Percentiles rank a stretch among this genome's conserved stretches.
phyloP scores from a whole-genome alignment of 345 rosid genomes.

The Eucalyptus polyanthemos region DNA sequence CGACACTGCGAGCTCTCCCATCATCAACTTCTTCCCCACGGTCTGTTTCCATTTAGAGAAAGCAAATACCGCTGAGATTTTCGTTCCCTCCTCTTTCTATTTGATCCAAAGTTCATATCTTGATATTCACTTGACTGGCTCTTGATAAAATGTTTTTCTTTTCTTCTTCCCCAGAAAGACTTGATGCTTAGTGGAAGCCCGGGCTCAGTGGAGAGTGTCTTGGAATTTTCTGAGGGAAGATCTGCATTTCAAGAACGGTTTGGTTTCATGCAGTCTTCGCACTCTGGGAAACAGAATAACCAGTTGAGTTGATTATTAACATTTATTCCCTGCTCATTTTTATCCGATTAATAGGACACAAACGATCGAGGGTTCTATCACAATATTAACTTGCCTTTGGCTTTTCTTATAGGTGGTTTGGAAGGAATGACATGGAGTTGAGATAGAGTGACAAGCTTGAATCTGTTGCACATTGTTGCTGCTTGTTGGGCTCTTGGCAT shows the following conservation, averaged over 20 bases:
- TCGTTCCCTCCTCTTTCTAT: not conserved
- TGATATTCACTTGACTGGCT: not conserved
- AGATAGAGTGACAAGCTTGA: not conserved
- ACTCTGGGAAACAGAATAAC: constrained; percentile 29
- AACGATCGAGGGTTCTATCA: not conserved
- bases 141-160: not conserved
- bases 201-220: not conserved
- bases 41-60: constrained; percentile 6
- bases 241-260: constrained; percentile 28
- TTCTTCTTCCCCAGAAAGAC: not conserved
- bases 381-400: not conserved
- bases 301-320: constrained; percentile 21
- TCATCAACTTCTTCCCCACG: constrained; percentile 33
- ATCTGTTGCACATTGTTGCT: not conserved
- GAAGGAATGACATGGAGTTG: constrained; percentile 3
- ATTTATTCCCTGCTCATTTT: not conserved
- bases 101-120: not conserved
- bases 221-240: constrained; percentile 22
- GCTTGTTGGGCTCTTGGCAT: not conserved
- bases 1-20: constrained; percentile 90
- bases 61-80: not conserved
- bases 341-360: not conserved
- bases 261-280: constrained; percentile 21
- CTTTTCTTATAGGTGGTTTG: constrained; percentile 26
- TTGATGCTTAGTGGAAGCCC: not conserved